A percentile compares a stretch with the other conserved stretches of the same genome.
phyloP scores from a whole-genome alignment of 75 land plant species.

The Pinus albicaulis region DNA sequence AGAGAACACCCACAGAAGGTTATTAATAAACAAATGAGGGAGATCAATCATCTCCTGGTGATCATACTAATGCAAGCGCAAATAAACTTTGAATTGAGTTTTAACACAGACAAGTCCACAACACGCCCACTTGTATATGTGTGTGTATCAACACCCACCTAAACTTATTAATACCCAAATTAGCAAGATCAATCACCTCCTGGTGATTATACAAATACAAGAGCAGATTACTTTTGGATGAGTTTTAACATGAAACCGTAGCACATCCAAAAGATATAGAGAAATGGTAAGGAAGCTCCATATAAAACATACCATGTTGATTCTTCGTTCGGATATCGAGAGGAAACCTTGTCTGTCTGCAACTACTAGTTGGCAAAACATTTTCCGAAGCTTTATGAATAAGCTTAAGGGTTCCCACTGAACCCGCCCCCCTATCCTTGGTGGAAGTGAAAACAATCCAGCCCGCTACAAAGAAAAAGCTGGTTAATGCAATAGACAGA shows the following conservation, averaged over 20 bases:
- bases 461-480: background rate
- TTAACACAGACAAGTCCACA: no score
- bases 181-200: no score
- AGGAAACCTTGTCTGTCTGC: background rate
- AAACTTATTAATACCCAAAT: background rate
- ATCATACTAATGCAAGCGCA: background rate
- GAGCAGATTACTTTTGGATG: background rate
- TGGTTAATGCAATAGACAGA: background rate
- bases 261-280: background rate
- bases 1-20: no score
- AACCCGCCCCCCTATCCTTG: background rate
- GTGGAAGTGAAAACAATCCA: conserved; percentile 1
- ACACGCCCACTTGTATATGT: no score
- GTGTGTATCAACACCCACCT: background rate
- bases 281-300: background rate
- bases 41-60: background rate
- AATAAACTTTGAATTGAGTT: background rate
- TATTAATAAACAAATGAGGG: no score
- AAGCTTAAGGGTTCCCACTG: background rate
- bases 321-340: background rate
- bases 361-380: conserved; percentile 1
- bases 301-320: background rate
- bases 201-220: background rate
- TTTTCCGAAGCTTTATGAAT: background rate
- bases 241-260: no score